Conservation (phyloP, 2,329 filamentous ascomycete species). For the Colletotrichum sp. region DNA sequence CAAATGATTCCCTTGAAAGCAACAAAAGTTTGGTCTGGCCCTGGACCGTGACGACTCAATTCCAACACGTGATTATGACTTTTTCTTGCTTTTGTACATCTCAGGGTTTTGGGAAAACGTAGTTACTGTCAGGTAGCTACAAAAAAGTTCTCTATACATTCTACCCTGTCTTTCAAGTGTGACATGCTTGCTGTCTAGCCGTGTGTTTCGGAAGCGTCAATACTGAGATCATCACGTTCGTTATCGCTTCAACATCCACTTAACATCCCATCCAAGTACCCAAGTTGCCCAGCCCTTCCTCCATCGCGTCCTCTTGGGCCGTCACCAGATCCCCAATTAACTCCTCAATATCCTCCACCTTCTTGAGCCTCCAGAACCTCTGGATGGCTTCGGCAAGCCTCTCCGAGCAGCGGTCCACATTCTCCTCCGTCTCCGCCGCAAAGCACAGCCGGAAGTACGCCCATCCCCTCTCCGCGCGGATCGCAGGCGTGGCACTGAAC, state of each 20-base stretch:
- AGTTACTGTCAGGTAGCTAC: conserved; percentile 17
- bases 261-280: conserved; percentile 25
- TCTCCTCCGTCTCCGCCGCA: conserved; percentile 77
- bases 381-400: conserved; percentile 72
- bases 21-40: conserved; percentile 6
- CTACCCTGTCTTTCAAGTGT: background rate
- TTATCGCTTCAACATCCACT: background rate
- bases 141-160: background rate
- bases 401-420: conserved; percentile 65
- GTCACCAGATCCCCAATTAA: conserved; percentile 46
- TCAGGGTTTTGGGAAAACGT: background rate
- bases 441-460: conserved; percentile 82
- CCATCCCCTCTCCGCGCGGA: conserved; percentile 66
- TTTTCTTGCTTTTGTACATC: conserved; percentile 1
- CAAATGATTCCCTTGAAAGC: conserved; percentile 24
- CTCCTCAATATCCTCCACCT: conserved; percentile 68
- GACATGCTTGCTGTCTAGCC: background rate
- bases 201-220: background rate
- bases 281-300: conserved; percentile 32
- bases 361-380: conserved; percentile 79
- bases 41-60: conserved; percentile 11
- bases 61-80: conserved; percentile 16
- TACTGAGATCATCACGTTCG: background rate
- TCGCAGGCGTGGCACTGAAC: conserved; percentile 71
- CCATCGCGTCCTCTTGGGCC: conserved; percentile 13